phyloP scores from a whole-genome alignment of 257 asterid species.

The Solanum gracilifrons region DNA sequence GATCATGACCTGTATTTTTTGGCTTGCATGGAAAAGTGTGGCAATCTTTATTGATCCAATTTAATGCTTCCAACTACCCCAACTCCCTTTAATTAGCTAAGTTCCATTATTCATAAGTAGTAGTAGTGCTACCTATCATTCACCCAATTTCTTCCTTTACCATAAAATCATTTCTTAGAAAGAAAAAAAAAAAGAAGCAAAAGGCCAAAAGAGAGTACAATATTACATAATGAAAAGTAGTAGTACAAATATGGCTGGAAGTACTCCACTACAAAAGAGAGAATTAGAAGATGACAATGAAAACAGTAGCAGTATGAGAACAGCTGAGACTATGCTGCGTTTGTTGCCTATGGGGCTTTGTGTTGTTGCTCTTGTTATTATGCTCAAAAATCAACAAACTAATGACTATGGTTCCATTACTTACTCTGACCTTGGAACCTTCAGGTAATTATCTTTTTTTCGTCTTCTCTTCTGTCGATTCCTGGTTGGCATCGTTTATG shows the following conservation, averaged over 20 bases:
- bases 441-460: constrained; percentile 27
- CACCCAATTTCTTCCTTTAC: background rate
- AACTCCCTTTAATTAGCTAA: constrained; percentile 10
- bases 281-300: constrained; percentile 24
- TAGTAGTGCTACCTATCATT: background rate
- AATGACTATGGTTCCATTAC: constrained; percentile 62
- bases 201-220: background rate
- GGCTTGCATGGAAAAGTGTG: constrained; percentile 41
- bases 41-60: constrained; percentile 44
- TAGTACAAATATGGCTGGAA: background rate
- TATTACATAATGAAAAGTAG: background rate
- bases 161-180: background rate
- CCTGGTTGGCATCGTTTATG: background rate
- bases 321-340: constrained; percentile 78
- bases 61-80: constrained; percentile 32
- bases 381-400: constrained; percentile 74
- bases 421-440: constrained; percentile 74
- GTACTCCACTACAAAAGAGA: constrained; percentile 17
- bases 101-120: background rate
- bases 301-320: constrained; percentile 36
- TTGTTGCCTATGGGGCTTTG: constrained; percentile 60
- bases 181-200: background rate
- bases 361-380: constrained; percentile 59
- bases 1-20: background rate
- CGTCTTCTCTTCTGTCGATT: background rate